These are phyloP conservation scores for Prinsepia uniflora DNA, from an alignment of 306 rosid genomes.

Conservation along the genomic window DNA sequence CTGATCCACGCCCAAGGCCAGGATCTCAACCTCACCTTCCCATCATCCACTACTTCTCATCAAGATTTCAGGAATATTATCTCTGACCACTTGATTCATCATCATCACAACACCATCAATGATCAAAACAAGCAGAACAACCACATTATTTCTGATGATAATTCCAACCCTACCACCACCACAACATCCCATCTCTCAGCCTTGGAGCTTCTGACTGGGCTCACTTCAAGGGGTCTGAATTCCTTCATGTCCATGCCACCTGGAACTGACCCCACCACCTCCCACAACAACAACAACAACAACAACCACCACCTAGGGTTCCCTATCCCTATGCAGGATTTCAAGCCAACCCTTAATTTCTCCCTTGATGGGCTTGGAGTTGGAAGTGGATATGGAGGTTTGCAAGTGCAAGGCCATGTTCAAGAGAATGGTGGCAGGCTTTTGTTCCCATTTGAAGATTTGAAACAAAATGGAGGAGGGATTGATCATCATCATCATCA, in stretches of 20 bases:
- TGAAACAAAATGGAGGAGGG: constrained; percentile 38
- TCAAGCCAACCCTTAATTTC: constrained; percentile 59
- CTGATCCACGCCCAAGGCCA: constrained; percentile 33
- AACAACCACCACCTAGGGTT: constrained; percentile 33
- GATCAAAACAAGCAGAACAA: constrained; percentile 17
- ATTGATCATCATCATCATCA: constrained; percentile 20
- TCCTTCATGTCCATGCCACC: constrained; percentile 47
- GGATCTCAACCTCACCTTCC: constrained; percentile 62
- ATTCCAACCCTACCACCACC: constrained; percentile 13
- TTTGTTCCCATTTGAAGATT: constrained; percentile 62
- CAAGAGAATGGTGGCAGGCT: constrained; percentile 39
- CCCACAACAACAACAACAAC: constrained; percentile 19
- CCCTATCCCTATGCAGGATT: constrained; percentile 40
- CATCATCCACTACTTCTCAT: constrained; percentile 19
- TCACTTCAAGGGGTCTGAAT: constrained; percentile 54
- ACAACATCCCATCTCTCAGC: constrained; percentile 47
- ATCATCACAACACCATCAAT: constrained; percentile 14
- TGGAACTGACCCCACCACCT: constrained; percentile 30
- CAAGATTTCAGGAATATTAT: constrained; percentile 29
- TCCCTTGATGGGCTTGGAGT: constrained; percentile 58
- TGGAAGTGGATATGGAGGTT: constrained; percentile 33
- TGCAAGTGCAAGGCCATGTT: constrained; percentile 16
- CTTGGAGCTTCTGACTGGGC: constrained; percentile 61
- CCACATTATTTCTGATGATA: constrained; percentile 12
- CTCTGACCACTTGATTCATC: constrained; percentile 26